Evolutionary conservation across 2,329 filamentous ascomycete species (phyloP).

Genomic region (Alternaria novae-zelandiae): DNA sequence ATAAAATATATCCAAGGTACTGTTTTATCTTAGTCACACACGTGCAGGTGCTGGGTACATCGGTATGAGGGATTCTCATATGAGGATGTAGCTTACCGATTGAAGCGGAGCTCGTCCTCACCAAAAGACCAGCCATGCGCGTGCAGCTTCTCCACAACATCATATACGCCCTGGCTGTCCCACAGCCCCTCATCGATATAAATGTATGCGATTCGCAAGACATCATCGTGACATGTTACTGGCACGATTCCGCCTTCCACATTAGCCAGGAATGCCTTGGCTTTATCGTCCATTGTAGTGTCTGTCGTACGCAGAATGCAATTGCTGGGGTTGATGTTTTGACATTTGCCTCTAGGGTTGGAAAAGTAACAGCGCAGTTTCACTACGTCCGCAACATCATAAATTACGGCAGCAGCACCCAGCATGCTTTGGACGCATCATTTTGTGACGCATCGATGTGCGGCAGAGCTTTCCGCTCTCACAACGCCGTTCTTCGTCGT

Average conservation of each 20-base stretch:
- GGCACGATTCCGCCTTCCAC: slow-evolving; percentile 2
- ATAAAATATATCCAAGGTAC: slow-evolving; percentile 5
- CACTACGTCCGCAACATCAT: too few relatives aligned
- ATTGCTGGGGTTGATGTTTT: neutral
- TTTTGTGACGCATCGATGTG: neutral
- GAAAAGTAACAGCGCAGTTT: too few relatives aligned
- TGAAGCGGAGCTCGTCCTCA: slow-evolving; percentile 6
- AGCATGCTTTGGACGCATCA: neutral
- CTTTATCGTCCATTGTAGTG: neutral
- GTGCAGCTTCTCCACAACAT: slow-evolving; percentile 9
- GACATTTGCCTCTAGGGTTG: neutral
- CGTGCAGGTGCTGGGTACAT: neutral
- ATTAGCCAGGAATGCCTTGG: neutral
- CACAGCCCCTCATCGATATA: neutral
- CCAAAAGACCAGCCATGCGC: slow-evolving; percentile 10
- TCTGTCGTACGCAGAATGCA: neutral
- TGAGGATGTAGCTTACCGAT: slow-evolving; percentile 7
- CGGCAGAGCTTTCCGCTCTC: neutral
- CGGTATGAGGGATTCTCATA: slow-evolving; percentile 2
- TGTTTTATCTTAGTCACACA: neutral
- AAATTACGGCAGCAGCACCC: neutral
- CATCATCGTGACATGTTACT: slow-evolving; percentile 3
- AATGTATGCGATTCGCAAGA: slow-evolving; percentile 2
- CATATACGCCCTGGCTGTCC: slow-evolving; percentile 2
- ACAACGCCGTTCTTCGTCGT: neutral